A percentile compares a stretch with the other conserved stretches of the same genome.
Conservation (phyloP, 1,139 yeast species). For the Zygotorulaspora mrakii region DNA sequence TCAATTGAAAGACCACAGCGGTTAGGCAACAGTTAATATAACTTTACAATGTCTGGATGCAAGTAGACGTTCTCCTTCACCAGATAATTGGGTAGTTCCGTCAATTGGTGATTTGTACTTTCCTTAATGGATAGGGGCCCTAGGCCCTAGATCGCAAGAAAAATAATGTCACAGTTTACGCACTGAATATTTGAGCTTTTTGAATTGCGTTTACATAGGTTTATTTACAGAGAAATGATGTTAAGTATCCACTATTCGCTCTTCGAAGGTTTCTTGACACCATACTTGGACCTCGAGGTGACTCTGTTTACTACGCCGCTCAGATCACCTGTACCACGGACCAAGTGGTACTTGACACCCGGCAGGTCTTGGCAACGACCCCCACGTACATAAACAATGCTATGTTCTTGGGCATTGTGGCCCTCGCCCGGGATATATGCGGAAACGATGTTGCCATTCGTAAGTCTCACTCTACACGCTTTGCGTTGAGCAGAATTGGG, state of each 20-base stretch:
- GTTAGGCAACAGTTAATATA: slow-evolving; percentile 35
- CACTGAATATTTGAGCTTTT: not conserved
- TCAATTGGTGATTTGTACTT: not conserved
- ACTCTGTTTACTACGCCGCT: slow-evolving; percentile 93
- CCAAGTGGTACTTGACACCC: slow-evolving; percentile 92
- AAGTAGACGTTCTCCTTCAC: too few species aligned
- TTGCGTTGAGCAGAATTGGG: slow-evolving; percentile 98
- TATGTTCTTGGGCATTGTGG: slow-evolving; percentile 97
- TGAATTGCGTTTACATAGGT: slow-evolving; percentile 4
- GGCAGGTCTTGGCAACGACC: slow-evolving; percentile 98
- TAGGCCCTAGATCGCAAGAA: too few species aligned
- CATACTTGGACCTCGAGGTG: slow-evolving; percentile 87
- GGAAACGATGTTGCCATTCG: slow-evolving; percentile 83
- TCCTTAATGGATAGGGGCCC: not conserved
- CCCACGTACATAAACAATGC: slow-evolving; percentile 92
- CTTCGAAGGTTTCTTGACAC: slow-evolving; percentile 80
- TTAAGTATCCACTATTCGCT: slow-evolving; percentile 23
- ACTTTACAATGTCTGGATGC: too few species aligned
- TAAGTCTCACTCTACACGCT: slow-evolving; percentile 89
- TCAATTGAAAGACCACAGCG: not conserved
- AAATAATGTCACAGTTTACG: slow-evolving; percentile 1
- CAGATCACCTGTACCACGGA: slow-evolving; percentile 90
- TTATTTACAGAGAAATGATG: not conserved
- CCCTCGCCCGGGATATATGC: slow-evolving; percentile 99
- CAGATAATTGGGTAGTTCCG: too few species aligned